Evolutionary conservation across 2,329 filamentous ascomycete genomes (phyloP), one percentile per base, ranked within the genome.

Genomic region (Zymoseptoria ardabiliae): DNA sequence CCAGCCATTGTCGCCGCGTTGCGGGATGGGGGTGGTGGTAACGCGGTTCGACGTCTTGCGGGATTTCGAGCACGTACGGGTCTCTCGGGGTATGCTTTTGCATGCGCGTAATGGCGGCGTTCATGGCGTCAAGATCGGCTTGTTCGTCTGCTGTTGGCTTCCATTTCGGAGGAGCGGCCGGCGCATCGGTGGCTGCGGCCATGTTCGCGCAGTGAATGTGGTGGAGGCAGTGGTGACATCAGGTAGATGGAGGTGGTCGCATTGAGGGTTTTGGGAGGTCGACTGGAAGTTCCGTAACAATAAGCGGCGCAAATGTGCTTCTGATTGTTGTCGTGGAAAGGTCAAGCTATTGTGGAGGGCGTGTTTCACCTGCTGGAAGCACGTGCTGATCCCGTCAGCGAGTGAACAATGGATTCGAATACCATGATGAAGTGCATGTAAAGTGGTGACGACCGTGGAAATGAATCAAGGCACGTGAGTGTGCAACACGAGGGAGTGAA

Each of bases 11-110:
- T 10, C 60, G 70, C 65, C 59, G 73, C 68, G 67, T 76, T 68
- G 61, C 71, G 41, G 70, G 69, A n/a, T 75, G 75, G 56, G 71
- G 69, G 58, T 79, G 75, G 57, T 72, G 72, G 63, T 77, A 79
- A 50, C 67, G 66, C 3, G 73, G 73, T 51, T 76, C 66, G 45
- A 63, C 62, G 55, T 79, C 70, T 28, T 77, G 77, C 11, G 77
- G 77, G n/a, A 78, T 77, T 5, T 77, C 78, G 53, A 79, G 69
- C 50, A 79, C 73, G 59, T 80, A 80, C 10, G 78, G 78, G 56
- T 76, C 70, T 21, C 66, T 67, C n/a, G 74, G 73, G n/a, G 76
- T 73, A 53, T 69, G 63, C 19, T 69, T 67, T 64, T 73, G 74
- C 66, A 79, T 77, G 70, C 76, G 77, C 62, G 75, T 74, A 61